Base-by-base conservation (phyloP, 148 eudicot genomes). In the Rhododendron kiyosumense region DNA sequence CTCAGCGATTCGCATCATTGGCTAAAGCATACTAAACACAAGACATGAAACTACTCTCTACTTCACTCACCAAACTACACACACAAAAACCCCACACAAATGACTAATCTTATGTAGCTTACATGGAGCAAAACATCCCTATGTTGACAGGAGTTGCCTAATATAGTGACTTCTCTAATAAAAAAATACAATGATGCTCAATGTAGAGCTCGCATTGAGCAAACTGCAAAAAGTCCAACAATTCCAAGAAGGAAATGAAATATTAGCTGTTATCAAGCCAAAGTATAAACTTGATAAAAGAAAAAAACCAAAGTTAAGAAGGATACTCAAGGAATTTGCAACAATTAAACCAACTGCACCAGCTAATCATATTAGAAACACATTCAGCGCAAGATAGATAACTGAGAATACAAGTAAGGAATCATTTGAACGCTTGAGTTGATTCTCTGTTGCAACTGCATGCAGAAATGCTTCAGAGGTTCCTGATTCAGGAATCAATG, bases 241-340 rank as follows among this genome's bases (percentile, higher is more conserved):
- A 28, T 76, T 49, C 82, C 34, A 76, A n/a, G 30, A 81, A 7
- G 54, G 41, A 84, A 15, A 43, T 69, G 38, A 63, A 36, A 49
- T 22, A 67, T 7, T 45, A 79, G 48, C 5, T 51, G 49, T 24
- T 24, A 46, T 46, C 49, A 46, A 30, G 45, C 9, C 52, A 79
- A 45, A 65, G 45, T 78, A 38, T 1, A 4, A 73, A 73, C 41
- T n/a, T 63, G 71, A 67, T 67, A n/a, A 67, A 46, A 46, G 43
- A 63, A 26, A 9, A 26, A 67, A 67, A 67, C 0, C 1, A 46
- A 46, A 46, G 43, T 34, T 1, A 0, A 54, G 75, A 91, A 97
- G 98, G 99, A 97, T 97, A 97, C 99, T 97, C 89, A 93, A 88
- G 51, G 95, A 93, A 90, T 97, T 97, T 52, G 99, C 99, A 82